These are phyloP conservation scores for Penstemon eatonii DNA, from an alignment of 257 asterid genomes.

Conservation along the genomic window DNA sequence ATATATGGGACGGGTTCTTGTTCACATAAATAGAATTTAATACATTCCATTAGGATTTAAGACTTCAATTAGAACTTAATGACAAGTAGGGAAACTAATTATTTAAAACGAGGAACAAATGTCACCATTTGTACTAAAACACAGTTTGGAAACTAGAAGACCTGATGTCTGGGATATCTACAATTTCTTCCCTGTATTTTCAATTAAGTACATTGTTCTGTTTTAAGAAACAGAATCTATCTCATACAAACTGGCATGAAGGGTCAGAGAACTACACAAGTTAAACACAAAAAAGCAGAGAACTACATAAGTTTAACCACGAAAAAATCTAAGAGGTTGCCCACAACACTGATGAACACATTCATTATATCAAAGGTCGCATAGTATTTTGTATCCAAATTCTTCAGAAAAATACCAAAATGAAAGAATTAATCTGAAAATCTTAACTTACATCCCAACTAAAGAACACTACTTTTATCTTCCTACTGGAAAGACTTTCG, in stretches of 20 bases:
- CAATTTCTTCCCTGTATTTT: too few relatives aligned
- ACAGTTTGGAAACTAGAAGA: too few relatives aligned
- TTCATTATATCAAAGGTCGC: neutral
- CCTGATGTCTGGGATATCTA: too few relatives aligned
- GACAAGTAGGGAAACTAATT: neutral
- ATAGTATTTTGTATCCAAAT: neutral
- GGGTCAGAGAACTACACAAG: too few relatives aligned
- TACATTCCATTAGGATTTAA: neutral
- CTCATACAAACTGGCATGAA: too few relatives aligned
- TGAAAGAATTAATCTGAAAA: neutral
- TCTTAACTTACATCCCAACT: neutral
- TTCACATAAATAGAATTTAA: neutral
- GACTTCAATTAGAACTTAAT: neutral
- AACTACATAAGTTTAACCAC: too few relatives aligned
- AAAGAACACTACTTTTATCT: neutral
- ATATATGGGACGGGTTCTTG: neutral
- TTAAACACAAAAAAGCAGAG: too few relatives aligned
- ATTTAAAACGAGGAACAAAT: neutral
- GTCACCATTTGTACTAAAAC: too few relatives aligned
- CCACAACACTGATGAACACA: neutral
- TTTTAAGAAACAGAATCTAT: too few relatives aligned
- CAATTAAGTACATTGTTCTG: too few relatives aligned
- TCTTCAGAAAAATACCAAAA: neutral
- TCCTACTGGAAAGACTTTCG: neutral
- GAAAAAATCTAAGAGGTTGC: too few relatives aligned